These are phyloP conservation scores for Paracoccidioides lutzii DNA, from an alignment of 2,329 filamentous ascomycete species.

Conservation along the genomic window DNA sequence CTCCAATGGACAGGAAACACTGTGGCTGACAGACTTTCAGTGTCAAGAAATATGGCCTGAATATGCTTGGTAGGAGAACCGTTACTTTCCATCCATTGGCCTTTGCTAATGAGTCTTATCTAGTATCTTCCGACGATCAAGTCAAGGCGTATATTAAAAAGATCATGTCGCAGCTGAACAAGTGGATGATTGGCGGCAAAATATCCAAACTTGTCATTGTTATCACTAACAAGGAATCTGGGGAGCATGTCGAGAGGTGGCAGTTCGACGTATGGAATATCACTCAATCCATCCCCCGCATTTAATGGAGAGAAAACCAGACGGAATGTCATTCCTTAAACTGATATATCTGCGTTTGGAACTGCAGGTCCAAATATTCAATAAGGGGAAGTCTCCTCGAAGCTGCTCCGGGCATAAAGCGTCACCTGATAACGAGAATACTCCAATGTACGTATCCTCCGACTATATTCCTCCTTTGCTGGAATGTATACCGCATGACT, in stretches of 20 bases:
- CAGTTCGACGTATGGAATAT: constrained; percentile 67
- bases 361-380: constrained; percentile 44
- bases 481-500: not conserved
- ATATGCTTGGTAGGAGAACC: constrained; percentile 61
- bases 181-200: constrained; percentile 95
- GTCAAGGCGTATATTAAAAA: constrained; percentile 99
- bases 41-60: constrained; percentile 98
- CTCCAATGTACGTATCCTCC: constrained; percentile 36
- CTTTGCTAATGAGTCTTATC: not conserved
- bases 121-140: constrained; percentile 89
- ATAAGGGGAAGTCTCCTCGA: constrained; percentile 38
- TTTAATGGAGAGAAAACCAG: not conserved
- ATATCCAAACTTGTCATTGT: constrained; percentile 96
- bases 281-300: constrained; percentile 1
- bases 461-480: not conserved
- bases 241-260: constrained; percentile 92
- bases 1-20: not conserved
- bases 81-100: not conserved
- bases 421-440: constrained; percentile 56
- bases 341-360: not conserved
- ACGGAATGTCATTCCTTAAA: not conserved
- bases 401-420: constrained; percentile 33
- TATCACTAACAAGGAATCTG: constrained; percentile 92
- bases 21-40: constrained; percentile 19
- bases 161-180: constrained; percentile 95